Evolutionary conservation across 345 rosid species (phyloP).

Genomic region (Dimocarpus longan): DNA sequence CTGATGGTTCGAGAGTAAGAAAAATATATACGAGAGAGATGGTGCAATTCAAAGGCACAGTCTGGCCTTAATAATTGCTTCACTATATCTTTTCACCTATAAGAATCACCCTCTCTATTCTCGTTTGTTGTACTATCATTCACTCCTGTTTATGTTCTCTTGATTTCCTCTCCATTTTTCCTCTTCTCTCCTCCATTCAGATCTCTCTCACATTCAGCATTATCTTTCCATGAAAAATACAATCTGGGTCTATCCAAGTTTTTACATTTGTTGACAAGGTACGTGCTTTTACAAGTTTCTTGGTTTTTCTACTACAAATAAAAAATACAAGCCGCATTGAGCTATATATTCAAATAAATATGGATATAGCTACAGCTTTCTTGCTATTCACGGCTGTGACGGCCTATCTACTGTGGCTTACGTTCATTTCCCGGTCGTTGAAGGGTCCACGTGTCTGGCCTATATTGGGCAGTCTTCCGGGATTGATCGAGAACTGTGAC

Average conservation of each 20-base stretch:
- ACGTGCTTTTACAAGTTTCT: not conserved
- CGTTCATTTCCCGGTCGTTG: conserved; percentile 77
- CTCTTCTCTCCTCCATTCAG: conserved; percentile 6
- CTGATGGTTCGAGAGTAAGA: conserved; percentile 23
- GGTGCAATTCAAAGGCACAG: conserved; percentile 49
- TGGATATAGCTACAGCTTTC: conserved; percentile 70
- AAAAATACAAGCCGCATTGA: not conserved
- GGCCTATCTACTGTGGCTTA: conserved; percentile 82
- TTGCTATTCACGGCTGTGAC: conserved; percentile 65
- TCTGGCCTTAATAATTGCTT: conserved; percentile 63
- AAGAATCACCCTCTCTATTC: conserved; percentile 39
- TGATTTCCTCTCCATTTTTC: not conserved
- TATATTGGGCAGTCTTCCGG: conserved; percentile 88
- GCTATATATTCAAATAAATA: conserved; percentile 2
- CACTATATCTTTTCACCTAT: conserved; percentile 47
- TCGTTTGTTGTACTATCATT: conserved; percentile 23
- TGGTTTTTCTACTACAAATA: not conserved
- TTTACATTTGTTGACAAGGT: not conserved
- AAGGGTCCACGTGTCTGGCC: conserved; percentile 97
- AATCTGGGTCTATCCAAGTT: not conserved
- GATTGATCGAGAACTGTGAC: conserved; percentile 80
- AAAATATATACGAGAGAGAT: not conserved
- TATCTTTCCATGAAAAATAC: not conserved
- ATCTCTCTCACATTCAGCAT: conserved; percentile 15
- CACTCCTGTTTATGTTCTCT: not conserved